Percentiles rank a stretch among this genome's conserved stretches.
These are phyloP conservation scores for Macrotyloma uniflorum DNA, from an alignment of 306 rosid genomes.

Conservation along the genomic window DNA sequence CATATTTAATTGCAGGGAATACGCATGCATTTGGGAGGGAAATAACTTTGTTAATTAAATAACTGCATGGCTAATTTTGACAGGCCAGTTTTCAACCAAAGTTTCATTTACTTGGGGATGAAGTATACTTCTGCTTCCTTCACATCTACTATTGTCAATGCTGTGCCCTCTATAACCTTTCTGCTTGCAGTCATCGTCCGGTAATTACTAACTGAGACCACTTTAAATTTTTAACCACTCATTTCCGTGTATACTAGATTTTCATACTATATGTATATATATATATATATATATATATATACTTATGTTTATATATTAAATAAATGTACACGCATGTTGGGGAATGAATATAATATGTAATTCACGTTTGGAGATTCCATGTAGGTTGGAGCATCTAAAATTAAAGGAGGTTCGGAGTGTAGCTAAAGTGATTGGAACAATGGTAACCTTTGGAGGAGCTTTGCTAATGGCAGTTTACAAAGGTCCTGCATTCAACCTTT, in stretches of 20 bases:
- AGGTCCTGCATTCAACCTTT: conserved; percentile 59
- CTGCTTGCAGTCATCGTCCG: conserved; percentile 55
- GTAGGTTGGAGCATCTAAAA: conserved; percentile 56
- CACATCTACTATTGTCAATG: conserved; percentile 70
- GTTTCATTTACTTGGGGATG: conserved; percentile 73
- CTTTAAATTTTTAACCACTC: background rate
- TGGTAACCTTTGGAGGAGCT: conserved; percentile 72
- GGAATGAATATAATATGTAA: no score
- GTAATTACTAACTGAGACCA: conserved; percentile 29
- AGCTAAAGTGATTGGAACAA: conserved; percentile 71
- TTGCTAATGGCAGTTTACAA: conserved; percentile 70
- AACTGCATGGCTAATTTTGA: background rate
- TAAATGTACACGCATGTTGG: background rate
- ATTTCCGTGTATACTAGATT: background rate
- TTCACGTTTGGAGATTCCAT: background rate
- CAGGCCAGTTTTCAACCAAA: conserved; percentile 79
- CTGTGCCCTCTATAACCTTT: conserved; percentile 78
- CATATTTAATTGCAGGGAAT: background rate
- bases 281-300: no score
- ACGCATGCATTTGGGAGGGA: background rate
- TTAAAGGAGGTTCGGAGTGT: conserved; percentile 50
- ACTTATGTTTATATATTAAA: background rate
- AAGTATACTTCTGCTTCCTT: conserved; percentile 71
- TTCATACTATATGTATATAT: no score
- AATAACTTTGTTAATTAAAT: background rate